Evolutionary conservation across 345 rosid species (phyloP).

Genomic region (Adansonia digitata): DNA sequence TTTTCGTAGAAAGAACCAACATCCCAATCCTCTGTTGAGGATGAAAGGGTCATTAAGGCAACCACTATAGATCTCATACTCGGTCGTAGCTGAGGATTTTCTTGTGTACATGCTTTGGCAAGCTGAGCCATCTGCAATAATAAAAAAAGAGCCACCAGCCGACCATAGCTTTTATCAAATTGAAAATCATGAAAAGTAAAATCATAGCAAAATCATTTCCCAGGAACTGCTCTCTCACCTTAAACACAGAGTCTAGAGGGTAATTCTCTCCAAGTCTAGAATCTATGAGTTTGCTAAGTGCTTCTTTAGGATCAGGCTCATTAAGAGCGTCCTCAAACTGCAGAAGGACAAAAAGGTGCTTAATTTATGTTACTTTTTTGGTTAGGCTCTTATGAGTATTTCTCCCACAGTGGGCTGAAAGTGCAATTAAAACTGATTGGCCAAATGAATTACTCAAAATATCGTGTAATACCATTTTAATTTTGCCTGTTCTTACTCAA

Average conservation of each 20-base stretch:
- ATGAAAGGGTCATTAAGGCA: conserved; percentile 75
- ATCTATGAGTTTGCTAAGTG: conserved; percentile 58
- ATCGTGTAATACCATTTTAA: not conserved
- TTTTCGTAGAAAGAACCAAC: conserved; percentile 62
- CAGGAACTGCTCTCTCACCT: conserved; percentile 39
- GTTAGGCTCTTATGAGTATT: not conserved
- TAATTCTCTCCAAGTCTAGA: conserved; percentile 67
- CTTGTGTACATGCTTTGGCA: conserved; percentile 83
- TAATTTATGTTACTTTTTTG: not conserved
- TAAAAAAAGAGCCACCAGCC: not conserved
- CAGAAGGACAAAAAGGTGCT: not conserved
- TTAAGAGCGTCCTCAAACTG: conserved; percentile 77
- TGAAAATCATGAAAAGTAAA: not conserved
- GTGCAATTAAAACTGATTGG: not conserved
- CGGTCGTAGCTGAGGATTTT: conserved; percentile 71
- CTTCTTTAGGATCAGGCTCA: conserved; percentile 54
- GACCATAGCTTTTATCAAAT: not conserved
- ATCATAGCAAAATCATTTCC: not conserved
- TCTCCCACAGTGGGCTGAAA: not conserved
- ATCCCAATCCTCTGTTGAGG: conserved; percentile 82
- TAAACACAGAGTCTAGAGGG: conserved; percentile 63
- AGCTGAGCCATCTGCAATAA: conserved; percentile 77
- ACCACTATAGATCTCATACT: conserved; percentile 88
- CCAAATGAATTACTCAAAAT: not conserved
- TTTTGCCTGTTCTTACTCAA: not conserved